Conservation (phyloP, 106 monocot species). For the Dioscorea zingiberensis region DNA sequence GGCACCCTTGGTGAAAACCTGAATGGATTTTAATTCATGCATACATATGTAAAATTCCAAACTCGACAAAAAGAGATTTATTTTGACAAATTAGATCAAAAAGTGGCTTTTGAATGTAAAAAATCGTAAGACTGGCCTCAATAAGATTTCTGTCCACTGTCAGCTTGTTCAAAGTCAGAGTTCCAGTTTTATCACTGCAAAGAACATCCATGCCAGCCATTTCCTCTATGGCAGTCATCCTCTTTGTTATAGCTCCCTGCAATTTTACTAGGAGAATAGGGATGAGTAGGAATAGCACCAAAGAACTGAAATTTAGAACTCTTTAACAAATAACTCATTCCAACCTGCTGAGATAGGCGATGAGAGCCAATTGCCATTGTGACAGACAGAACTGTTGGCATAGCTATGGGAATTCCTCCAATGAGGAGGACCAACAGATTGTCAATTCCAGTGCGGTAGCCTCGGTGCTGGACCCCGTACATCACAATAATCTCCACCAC, state of each 20-base stretch:
- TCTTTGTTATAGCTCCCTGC: constrained; percentile 88
- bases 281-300: too few relatives aligned
- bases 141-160: constrained; percentile 70
- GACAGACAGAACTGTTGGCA: constrained; percentile 97
- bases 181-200: constrained; percentile 92
- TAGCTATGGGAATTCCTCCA: constrained; percentile 98
- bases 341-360: constrained; percentile 87
- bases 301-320: too few relatives aligned
- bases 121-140: constrained; percentile 43
- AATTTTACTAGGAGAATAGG: background rate
- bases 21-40: background rate
- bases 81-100: background rate
- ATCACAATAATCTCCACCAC: constrained; percentile 88
- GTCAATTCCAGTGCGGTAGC: constrained; percentile 90
- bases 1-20: constrained; percentile 84
- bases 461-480: constrained; percentile 88
- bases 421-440: constrained; percentile 96
- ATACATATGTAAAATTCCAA: background rate
- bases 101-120: too few relatives aligned
- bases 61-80: background rate
- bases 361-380: constrained; percentile 99
- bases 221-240: constrained; percentile 93
- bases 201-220: constrained; percentile 98
- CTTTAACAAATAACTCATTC: background rate
- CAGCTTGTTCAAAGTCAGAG: constrained; percentile 79